Evolutionary conservation across 768 basidiomycete genomes (phyloP), one percentile per base, ranked within the genome.

Genomic region (Pleurotus djamor): DNA sequence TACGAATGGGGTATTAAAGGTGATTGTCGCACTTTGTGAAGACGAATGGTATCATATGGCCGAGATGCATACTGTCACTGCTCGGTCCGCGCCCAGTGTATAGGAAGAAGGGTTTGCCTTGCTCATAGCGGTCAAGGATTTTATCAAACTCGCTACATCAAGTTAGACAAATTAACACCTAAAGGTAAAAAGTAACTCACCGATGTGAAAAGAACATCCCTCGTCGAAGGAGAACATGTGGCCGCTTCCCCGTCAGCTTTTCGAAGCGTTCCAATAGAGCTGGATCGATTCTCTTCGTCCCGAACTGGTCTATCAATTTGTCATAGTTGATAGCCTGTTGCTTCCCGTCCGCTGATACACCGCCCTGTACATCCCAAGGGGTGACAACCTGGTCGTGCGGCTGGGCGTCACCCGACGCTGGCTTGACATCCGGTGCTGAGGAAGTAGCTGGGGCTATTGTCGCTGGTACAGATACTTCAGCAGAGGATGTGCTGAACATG

Each of bases 181-280:
- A 28, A 28, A 28, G 21, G 21, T 28, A 28, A 28, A 28, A 1
- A 28, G 21, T 1, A 10, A 71, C 85, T 63, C 64, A 93, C 96
- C 96, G 88, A 76, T 99, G 97, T 14, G 96, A 98, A 75, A 98
- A 99, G 79, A 98, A 99, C 84, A 91, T 92, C 13, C 94, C 94
- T 59, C 96, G 81, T 38, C 96, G 81, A 52, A 99, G 77, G 56
- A 98, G 82, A 12, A 92, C 78, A 74, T 99, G 96, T 8, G 97
- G 94, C 60, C 81, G 85, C 58, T 85, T 82, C 4, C 96, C 96
- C 7, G 97, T 98, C 55, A 98, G 73, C 49, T 82, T 84, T 76
- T 98, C 94, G 66, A 99, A 99, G 33, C 97, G 84, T 61, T 88
- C 86, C 16, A 99, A 77, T 47, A 99, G 72, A 21, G 84, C 87